phyloP scores from a whole-genome alignment of 768 basidiomycete species.

The Mycena rosella region DNA sequence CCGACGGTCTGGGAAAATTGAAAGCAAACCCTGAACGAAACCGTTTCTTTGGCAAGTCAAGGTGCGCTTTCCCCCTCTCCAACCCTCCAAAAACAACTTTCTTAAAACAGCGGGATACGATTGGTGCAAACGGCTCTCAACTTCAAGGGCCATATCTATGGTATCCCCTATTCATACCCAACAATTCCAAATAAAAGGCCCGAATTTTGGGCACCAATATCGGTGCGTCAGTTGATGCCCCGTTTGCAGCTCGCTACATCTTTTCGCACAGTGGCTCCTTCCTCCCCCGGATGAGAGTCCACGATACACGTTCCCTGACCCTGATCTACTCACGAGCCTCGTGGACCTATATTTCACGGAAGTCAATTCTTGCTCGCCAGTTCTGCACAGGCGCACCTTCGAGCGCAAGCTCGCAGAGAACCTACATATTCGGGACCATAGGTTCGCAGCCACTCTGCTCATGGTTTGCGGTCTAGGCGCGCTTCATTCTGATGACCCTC shows the following conservation, averaged over 20 bases:
- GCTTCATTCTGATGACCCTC: conserved; percentile 70
- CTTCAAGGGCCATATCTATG: conserved; percentile 53
- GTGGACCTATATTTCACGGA: conserved; percentile 62
- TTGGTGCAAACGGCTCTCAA: conserved; percentile 69
- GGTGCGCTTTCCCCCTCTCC: too few relatives aligned
- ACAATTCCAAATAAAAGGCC: conserved; percentile 51
- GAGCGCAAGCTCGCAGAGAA: conserved; percentile 62
- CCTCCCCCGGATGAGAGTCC: conserved; percentile 38
- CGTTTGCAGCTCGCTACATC: not conserved
- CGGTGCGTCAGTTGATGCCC: conserved; percentile 46
- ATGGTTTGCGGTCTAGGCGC: conserved; percentile 65
- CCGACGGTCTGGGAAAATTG: too few relatives aligned
- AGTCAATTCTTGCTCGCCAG: conserved; percentile 67
- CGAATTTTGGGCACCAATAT: conserved; percentile 64
- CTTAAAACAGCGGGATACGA: conserved; percentile 61
- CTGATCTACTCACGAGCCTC: conserved; percentile 66
- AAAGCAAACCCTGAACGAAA: conserved; percentile 55
- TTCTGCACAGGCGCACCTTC: conserved; percentile 83
- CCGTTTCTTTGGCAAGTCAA: conserved; percentile 65
- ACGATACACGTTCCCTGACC: conserved; percentile 61
- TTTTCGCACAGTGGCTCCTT: conserved; percentile 33
- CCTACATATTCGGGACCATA: conserved; percentile 61
- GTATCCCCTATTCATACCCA: conserved; percentile 16
- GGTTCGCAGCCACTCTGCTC: conserved; percentile 55
- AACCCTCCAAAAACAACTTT: too few relatives aligned